Evolutionary conservation across 1,139 yeast genomes (phyloP).

Genomic region (Nakaseomyces kungkrabaensis): DNA sequence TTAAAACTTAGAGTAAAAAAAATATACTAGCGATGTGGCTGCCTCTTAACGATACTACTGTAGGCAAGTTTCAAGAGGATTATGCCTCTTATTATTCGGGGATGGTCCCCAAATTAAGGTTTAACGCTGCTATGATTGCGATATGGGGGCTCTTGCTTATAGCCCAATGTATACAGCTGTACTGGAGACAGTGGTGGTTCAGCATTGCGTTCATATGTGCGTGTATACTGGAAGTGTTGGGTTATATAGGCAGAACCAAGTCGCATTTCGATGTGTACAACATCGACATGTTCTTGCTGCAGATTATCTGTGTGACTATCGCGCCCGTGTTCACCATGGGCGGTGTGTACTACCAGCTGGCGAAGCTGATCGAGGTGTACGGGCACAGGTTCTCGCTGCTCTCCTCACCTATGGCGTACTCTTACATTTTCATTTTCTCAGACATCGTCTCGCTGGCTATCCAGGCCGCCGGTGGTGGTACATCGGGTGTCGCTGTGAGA

Average conservation of each 20-base stretch:
- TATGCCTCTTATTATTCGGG: conserved; percentile 17
- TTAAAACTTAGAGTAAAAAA: not conserved
- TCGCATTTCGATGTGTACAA: conserved; percentile 34
- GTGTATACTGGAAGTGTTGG: conserved; percentile 52
- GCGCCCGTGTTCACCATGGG: conserved; percentile 90
- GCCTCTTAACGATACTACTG: not conserved
- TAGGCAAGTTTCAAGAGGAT: not conserved
- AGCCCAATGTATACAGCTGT: conserved; percentile 36
- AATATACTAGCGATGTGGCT: not conserved
- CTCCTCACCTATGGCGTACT: conserved; percentile 61
- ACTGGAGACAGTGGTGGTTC: conserved; percentile 66
- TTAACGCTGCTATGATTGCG: conserved; percentile 40
- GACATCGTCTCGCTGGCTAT: conserved; percentile 62
- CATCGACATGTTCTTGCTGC: conserved; percentile 45
- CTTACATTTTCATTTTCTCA: conserved; percentile 54
- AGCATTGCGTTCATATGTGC: conserved; percentile 54
- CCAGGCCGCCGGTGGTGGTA: conserved; percentile 79
- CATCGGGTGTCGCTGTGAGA: conserved; percentile 43
- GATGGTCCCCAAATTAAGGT: conserved; percentile 24
- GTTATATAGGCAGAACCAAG: conserved; percentile 57
- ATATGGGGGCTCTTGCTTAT: conserved; percentile 38
- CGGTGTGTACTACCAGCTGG: conserved; percentile 69
- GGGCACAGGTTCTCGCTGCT: conserved; percentile 54
- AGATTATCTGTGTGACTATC: conserved; percentile 60
- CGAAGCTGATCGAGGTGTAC: conserved; percentile 60